Conservation (phyloP, 164 flowering plant species). For the Liquidambar formosana region DNA sequence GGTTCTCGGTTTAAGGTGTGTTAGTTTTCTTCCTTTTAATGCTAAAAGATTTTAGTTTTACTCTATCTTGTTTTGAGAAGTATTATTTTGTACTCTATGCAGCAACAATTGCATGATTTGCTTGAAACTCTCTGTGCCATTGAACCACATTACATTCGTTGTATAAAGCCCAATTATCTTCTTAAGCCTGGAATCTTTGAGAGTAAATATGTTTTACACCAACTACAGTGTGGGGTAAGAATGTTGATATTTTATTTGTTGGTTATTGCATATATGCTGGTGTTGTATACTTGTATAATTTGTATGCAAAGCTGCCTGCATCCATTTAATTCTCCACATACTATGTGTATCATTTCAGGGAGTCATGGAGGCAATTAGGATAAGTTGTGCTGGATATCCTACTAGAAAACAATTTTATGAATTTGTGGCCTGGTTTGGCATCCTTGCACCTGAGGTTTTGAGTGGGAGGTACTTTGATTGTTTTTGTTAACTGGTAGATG, state of each 20-base stretch:
- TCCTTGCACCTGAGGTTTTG: constrained; percentile 84
- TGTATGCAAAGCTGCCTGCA: constrained; percentile 3
- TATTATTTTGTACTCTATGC: constrained; percentile 20
- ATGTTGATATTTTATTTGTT: background rate
- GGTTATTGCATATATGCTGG: background rate
- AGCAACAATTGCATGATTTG: constrained; percentile 93
- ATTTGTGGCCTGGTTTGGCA: constrained; percentile 83
- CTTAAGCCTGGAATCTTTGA: constrained; percentile 95
- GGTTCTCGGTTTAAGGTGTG: constrained; percentile 90
- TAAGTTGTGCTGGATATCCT: constrained; percentile 97
- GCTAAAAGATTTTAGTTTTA: background rate
- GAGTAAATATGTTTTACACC: constrained; percentile 79
- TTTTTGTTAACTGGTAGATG: background rate
- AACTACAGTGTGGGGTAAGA: constrained; percentile 95
- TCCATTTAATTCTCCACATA: background rate
- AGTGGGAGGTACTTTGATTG: constrained; percentile 88
- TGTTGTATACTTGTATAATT: too few species aligned
- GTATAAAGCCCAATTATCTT: constrained; percentile 95
- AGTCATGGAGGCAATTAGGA: too few species aligned
- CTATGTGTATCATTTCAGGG: constrained; percentile 48
- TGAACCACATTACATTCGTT: constrained; percentile 98
- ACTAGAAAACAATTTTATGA: constrained; percentile 83
- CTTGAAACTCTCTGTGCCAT: constrained; percentile 89
- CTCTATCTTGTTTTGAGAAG: background rate
- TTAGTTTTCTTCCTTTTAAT: constrained; percentile 6